Percentiles rank a stretch among this genome's conserved stretches.
Conservation (phyloP, 2,329 filamentous ascomycete genomes). For the Lachnellula subtilissima region DNA sequence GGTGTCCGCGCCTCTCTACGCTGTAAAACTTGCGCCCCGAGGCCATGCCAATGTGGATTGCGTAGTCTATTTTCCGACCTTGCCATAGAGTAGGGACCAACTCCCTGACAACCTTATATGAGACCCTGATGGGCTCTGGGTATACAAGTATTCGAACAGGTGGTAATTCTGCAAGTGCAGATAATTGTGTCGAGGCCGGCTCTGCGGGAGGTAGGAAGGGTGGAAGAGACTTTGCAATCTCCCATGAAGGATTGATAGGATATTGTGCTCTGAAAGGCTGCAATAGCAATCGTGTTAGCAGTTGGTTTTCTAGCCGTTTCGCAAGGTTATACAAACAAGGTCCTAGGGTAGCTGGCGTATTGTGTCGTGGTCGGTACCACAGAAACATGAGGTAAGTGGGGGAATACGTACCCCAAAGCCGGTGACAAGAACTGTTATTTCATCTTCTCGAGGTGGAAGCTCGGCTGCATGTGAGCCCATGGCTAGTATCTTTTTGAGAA, state of each 20-base stretch:
- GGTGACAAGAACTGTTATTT: slow-evolving; percentile 43
- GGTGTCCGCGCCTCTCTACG: slow-evolving; percentile 65
- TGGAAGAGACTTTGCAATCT: slow-evolving; percentile 69
- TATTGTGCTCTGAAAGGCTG: slow-evolving; percentile 73
- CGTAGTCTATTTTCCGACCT: slow-evolving; percentile 52
- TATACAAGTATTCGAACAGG: slow-evolving; percentile 61
- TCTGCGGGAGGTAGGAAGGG: slow-evolving; percentile 44
- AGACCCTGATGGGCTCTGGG: slow-evolving; percentile 63
- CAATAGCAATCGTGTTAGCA: slow-evolving; percentile 1
- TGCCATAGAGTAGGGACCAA: slow-evolving; percentile 55
- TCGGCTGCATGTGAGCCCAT: slow-evolving; percentile 8
- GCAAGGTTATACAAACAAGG: not conserved
- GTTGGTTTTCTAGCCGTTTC: not conserved
- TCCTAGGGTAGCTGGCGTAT: not conserved
- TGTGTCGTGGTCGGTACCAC: not conserved
- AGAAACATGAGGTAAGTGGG: not conserved
- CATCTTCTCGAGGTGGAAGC: slow-evolving; percentile 7
- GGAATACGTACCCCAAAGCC: slow-evolving; percentile 52
- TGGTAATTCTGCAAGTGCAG: slow-evolving; percentile 32
- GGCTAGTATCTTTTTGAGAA: not conserved
- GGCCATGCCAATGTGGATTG: slow-evolving; percentile 79
- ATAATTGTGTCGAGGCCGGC: slow-evolving; percentile 15
- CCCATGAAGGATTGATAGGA: slow-evolving; percentile 73
- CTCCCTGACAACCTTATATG: slow-evolving; percentile 61
- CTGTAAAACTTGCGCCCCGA: slow-evolving; percentile 59